These are phyloP conservation scores for Colletotrichum plurivorum DNA, from an alignment of 2,329 filamentous ascomycete species.

Conservation along the genomic window DNA sequence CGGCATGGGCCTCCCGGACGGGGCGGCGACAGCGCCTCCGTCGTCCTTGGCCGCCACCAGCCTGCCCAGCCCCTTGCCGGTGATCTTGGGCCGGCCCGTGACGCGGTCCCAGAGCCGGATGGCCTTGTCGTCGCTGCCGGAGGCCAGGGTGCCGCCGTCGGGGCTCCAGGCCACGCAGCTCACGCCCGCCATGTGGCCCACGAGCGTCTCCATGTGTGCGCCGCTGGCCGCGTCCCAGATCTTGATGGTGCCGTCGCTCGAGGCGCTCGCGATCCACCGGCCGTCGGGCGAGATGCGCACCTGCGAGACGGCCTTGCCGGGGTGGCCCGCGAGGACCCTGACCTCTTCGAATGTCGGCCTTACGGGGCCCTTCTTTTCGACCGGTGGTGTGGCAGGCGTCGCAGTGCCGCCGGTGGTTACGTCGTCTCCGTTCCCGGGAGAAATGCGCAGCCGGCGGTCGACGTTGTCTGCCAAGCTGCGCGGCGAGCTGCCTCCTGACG, in stretches of 20 bases:
- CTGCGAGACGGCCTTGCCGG: slow-evolving; percentile 79
- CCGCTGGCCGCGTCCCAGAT: slow-evolving; percentile 89
- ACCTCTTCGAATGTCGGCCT: slow-evolving; percentile 26
- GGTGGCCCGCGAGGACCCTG: slow-evolving; percentile 82
- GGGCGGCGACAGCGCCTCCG: not conserved
- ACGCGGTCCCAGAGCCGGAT: slow-evolving; percentile 91
- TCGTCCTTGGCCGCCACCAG: slow-evolving; percentile 36
- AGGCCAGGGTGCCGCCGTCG: slow-evolving; percentile 88
- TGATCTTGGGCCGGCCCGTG: slow-evolving; percentile 68
- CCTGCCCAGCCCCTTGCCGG: slow-evolving; percentile 51
- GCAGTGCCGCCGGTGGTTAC: slow-evolving; percentile 44
- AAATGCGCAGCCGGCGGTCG: slow-evolving; percentile 38
- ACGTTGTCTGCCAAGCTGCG: slow-evolving; percentile 35
- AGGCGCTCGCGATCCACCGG: slow-evolving; percentile 89
- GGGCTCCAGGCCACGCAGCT: slow-evolving; percentile 96
- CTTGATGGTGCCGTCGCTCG: slow-evolving; percentile 90
- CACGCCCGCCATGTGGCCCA: slow-evolving; percentile 93
- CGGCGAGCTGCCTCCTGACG: slow-evolving; percentile 46
- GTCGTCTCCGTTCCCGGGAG: slow-evolving; percentile 47
- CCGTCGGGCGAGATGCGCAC: slow-evolving; percentile 94
- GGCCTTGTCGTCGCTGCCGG: slow-evolving; percentile 95
- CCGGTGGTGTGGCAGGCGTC: slow-evolving; percentile 35
- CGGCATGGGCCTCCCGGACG: slow-evolving; percentile 54
- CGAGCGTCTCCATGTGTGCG: slow-evolving; percentile 86
- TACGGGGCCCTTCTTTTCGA: slow-evolving; percentile 41